phyloP scores from a whole-genome alignment of 305 asterid species.

The Fraxinus platypoda region DNA sequence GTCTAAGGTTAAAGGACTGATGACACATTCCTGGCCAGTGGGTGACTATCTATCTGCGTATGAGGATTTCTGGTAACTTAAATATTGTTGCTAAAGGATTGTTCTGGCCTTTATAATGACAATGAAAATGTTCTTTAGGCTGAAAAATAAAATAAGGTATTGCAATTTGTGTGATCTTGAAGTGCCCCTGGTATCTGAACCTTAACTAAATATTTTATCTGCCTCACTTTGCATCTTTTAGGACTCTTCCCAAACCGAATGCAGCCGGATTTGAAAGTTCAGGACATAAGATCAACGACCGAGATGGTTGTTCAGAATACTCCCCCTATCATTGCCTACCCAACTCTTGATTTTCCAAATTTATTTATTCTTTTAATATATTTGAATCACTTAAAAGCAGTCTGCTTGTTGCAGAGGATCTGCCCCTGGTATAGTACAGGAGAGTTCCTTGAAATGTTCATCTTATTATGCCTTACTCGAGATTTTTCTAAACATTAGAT shows the following conservation, averaged over 20 bases:
- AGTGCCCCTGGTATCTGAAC: background rate
- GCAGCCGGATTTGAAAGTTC: background rate
- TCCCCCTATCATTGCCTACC: constrained; percentile 1
- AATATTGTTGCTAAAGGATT: background rate
- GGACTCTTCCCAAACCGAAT: background rate
- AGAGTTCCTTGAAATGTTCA: background rate
- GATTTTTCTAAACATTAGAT: background rate
- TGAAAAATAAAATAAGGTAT: background rate
- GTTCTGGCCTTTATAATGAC: background rate
- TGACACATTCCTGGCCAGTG: background rate
- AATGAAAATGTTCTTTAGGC: background rate
- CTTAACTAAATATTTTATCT: background rate
- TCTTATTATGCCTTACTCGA: background rate
- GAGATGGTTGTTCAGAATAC: background rate
- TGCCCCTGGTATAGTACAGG: background rate
- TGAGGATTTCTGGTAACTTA: background rate
- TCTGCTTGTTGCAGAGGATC: background rate
- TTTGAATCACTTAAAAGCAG: background rate
- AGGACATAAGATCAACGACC: background rate
- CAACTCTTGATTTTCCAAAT: background rate
- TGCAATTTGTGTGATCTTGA: background rate
- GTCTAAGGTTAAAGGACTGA: background rate
- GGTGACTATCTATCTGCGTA: background rate
- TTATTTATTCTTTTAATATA: no score
- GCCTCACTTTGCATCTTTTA: background rate